Evolutionary conservation across 2,329 filamentous ascomycete species (phyloP).

Genomic region (Aureobasidium zeae): DNA sequence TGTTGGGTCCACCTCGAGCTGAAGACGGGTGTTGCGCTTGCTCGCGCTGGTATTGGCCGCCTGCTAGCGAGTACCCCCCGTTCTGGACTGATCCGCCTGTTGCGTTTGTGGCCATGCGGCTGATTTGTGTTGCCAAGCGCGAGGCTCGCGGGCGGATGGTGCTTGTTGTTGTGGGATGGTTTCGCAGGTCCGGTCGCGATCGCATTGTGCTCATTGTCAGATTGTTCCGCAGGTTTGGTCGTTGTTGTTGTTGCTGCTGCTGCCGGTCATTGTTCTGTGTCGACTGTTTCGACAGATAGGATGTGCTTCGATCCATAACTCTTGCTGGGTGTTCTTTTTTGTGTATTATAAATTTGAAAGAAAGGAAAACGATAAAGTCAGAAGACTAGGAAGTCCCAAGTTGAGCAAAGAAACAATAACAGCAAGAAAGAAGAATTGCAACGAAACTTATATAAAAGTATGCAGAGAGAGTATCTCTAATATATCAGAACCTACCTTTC

Average conservation of each 20-base stretch:
- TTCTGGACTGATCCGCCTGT: constrained; percentile 1
- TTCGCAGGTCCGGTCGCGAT: constrained; percentile 5
- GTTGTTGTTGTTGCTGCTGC: not conserved
- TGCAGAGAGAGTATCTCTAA: too few species aligned
- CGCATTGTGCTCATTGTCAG: constrained; percentile 2
- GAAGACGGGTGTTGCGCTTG: too few species aligned
- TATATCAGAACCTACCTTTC: constrained; percentile 8
- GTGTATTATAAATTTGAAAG: too few species aligned
- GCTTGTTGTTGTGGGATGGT: not conserved
- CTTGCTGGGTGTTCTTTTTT: too few species aligned
- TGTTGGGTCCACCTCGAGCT: constrained; percentile 16
- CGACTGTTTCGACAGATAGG: not conserved
- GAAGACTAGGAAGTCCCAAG: too few species aligned
- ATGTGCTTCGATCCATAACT: constrained; percentile 10
- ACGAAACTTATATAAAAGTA: too few species aligned
- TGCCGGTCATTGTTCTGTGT: not conserved
- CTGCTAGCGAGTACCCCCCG: constrained; percentile 12
- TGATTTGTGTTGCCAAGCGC: constrained; percentile 2
- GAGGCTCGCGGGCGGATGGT: constrained; percentile 1
- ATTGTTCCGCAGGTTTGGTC: constrained; percentile 4
- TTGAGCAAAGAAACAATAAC: too few species aligned
- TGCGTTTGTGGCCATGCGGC: not conserved
- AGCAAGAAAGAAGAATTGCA: not conserved
- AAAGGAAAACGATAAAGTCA: too few species aligned
- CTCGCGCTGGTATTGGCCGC: not conserved